These are phyloP conservation scores for Aspergillus avenaceus DNA, from an alignment of 495 filamentous ascomycete genomes.

Conservation along the genomic window DNA sequence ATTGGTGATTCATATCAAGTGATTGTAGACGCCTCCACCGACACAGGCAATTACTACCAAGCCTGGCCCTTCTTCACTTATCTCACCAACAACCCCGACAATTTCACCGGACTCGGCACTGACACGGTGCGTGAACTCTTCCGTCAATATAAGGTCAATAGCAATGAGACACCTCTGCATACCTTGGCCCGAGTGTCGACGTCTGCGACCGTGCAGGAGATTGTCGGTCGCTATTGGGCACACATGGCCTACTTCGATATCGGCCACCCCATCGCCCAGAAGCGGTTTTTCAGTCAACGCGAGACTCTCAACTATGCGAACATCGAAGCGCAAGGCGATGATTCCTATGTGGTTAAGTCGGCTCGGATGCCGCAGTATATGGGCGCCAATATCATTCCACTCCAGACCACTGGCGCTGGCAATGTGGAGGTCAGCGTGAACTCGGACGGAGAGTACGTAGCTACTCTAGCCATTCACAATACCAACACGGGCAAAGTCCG, in stretches of 20 bases:
- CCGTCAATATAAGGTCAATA: slow-evolving; percentile 4
- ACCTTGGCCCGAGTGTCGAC: slow-evolving; percentile 3
- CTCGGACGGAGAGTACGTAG: not conserved
- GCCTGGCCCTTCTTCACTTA: slow-evolving; percentile 11
- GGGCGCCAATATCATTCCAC: slow-evolving; percentile 11
- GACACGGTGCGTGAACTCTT: slow-evolving; percentile 3
- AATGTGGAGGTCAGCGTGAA: slow-evolving; percentile 1
- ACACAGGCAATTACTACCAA: slow-evolving; percentile 10
- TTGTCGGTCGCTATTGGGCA: slow-evolving; percentile 11
- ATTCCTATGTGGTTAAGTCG: slow-evolving; percentile 4
- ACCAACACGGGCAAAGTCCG: not conserved
- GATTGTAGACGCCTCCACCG: slow-evolving; percentile 7
- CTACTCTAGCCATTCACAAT: slow-evolving; percentile 6
- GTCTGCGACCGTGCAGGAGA: not conserved
- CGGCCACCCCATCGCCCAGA: slow-evolving; percentile 1
- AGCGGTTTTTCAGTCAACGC: slow-evolving; percentile 5
- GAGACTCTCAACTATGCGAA: slow-evolving; percentile 3
- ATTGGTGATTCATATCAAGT: slow-evolving; percentile 11
- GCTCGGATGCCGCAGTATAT: slow-evolving; percentile 7
- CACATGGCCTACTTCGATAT: slow-evolving; percentile 15
- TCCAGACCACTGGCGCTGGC: not conserved
- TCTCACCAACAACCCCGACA: slow-evolving; percentile 12
- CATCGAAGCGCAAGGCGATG: not conserved
- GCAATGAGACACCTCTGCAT: slow-evolving; percentile 13
- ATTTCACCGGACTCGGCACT: slow-evolving; percentile 6